Evolutionary conservation across 163 green algal genomes (phyloP).

Genomic region (Volvox carteri): DNA sequence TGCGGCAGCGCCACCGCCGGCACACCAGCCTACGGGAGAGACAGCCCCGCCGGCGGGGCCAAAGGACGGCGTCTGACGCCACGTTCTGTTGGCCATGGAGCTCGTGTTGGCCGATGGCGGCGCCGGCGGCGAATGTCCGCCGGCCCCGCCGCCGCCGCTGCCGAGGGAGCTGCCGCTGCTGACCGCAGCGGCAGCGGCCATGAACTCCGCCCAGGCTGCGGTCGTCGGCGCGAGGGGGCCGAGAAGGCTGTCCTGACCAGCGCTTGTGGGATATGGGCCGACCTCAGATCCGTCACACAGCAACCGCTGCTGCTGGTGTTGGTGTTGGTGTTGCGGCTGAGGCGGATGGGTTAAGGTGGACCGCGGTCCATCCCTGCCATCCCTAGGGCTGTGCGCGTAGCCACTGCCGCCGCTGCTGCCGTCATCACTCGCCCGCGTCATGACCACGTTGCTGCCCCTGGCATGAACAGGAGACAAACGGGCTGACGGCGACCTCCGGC

Average conservation of each 20-base stretch:
- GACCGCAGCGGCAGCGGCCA: not conserved
- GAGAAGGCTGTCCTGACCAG: not conserved
- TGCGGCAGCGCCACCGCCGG: not conserved
- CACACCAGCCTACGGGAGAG: constrained; percentile 3
- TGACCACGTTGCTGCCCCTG: not conserved
- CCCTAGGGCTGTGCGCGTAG: not conserved
- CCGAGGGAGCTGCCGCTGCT: not conserved
- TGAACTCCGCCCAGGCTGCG: constrained; percentile 3
- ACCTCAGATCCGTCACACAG: not conserved
- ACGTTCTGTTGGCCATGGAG: not conserved
- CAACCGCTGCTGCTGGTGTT: not conserved
- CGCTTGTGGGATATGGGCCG: not conserved
- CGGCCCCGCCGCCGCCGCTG: not conserved
- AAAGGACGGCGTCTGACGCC: constrained; percentile 33
- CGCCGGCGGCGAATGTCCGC: not conserved
- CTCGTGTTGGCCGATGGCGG: not conserved
- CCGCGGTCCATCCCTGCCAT: not conserved
- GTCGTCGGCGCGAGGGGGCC: not conserved
- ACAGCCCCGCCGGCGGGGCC: not conserved
- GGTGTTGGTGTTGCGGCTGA: not conserved
- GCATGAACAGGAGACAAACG: no score
- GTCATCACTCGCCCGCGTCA: no score
- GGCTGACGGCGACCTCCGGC: not conserved
- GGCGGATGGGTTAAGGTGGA: not conserved
- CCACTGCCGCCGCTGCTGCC: not conserved